These are phyloP conservation scores for Mortierella sp. DNA, from an alignment of 371 early-diverging fungal species.

Conservation along the genomic window DNA sequence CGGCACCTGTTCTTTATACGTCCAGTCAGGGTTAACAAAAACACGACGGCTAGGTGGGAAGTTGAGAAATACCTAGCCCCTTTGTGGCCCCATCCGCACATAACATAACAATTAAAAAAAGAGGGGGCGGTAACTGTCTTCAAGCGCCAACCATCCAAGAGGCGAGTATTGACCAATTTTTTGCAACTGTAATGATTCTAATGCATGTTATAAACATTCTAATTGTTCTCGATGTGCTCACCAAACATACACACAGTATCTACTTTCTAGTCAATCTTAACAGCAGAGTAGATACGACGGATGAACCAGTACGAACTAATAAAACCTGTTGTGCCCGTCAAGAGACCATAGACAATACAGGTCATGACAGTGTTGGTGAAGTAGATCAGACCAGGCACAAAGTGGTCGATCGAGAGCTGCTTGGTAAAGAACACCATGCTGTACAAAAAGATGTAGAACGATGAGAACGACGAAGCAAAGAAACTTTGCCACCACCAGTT, in stretches of 20 bases:
- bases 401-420: constrained; percentile 62
- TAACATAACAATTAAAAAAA: too few species aligned
- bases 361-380: constrained; percentile 68
- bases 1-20: too few species aligned
- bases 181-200: background rate
- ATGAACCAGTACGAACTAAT: constrained; percentile 81
- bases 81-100: too few species aligned
- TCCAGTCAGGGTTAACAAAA: too few species aligned
- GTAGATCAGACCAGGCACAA: constrained; percentile 69
- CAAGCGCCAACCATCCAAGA: too few species aligned
- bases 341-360: constrained; percentile 65
- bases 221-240: background rate
- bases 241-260: background rate
- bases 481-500: constrained; percentile 90
- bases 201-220: background rate
- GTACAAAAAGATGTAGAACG: constrained; percentile 81
- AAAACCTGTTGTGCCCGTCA: constrained; percentile 88
- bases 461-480: constrained; percentile 78
- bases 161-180: too few species aligned
- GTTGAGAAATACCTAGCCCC: too few species aligned
- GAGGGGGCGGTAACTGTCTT: too few species aligned
- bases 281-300: constrained; percentile 78
- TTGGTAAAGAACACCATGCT: constrained; percentile 68
- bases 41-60: too few species aligned
- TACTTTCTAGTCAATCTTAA: constrained; percentile 70